Evolutionary conservation across 306 rosid genomes (phyloP).

Genomic region (Sicyos baderoa): DNA sequence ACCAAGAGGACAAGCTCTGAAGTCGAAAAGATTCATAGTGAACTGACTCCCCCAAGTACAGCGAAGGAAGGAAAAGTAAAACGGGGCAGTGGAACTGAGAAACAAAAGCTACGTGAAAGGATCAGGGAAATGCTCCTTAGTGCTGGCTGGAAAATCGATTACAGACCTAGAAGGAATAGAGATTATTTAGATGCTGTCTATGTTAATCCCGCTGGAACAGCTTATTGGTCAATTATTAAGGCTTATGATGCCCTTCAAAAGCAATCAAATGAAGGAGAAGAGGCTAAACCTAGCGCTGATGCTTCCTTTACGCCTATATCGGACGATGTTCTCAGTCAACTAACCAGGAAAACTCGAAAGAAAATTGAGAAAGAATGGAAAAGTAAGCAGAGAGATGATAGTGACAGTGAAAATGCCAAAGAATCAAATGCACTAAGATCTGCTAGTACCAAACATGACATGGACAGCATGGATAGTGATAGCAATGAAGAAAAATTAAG

Average conservation of each 20-base stretch:
- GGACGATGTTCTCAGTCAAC: slow-evolving; percentile 74
- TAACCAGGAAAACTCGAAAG: slow-evolving; percentile 89
- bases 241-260: slow-evolving; percentile 94
- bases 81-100: slow-evolving; percentile 92
- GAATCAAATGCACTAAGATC: slow-evolving; percentile 38
- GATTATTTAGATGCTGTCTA: slow-evolving; percentile 97
- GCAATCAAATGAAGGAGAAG: slow-evolving; percentile 50
- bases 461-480: slow-evolving; percentile 52
- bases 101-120: slow-evolving; percentile 79
- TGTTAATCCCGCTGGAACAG: slow-evolving; percentile 78
- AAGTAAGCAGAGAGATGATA: slow-evolving; percentile 43
- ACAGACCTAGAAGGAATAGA: slow-evolving; percentile 90
- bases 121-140: slow-evolving; percentile 80
- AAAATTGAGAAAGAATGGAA: slow-evolving; percentile 83
- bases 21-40: slow-evolving; percentile 50
- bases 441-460: slow-evolving; percentile 37
- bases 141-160: slow-evolving; percentile 88
- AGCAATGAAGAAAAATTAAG: slow-evolving; percentile 80
- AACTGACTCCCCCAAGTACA: slow-evolving; percentile 37
- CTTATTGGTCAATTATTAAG: slow-evolving; percentile 96
- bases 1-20: slow-evolving; percentile 37
- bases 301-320: slow-evolving; percentile 59
- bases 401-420: slow-evolving; percentile 48
- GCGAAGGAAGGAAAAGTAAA: slow-evolving; percentile 60
- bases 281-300: slow-evolving; percentile 43